These are phyloP conservation scores for Tetracladium setigerum DNA, from an alignment of 495 filamentous ascomycete species.

Conservation along the genomic window DNA sequence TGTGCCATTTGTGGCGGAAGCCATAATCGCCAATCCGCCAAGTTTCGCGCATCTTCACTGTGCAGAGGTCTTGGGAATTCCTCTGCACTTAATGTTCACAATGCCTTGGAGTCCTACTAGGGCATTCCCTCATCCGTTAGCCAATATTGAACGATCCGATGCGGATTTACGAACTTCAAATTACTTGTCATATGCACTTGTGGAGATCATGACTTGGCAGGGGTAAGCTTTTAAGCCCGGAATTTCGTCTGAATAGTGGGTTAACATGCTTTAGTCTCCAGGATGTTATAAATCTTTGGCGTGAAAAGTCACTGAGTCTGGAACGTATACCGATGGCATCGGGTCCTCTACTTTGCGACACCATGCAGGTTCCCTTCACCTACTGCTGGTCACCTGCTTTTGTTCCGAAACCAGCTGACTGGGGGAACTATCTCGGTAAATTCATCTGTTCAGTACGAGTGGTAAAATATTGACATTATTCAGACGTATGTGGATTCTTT, in stretches of 20 bases:
- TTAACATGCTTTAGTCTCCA: slow-evolving; percentile 46
- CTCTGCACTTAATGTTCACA: slow-evolving; percentile 62
- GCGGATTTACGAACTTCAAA: slow-evolving; percentile 54
- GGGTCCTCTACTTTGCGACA: slow-evolving; percentile 50
- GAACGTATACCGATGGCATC: slow-evolving; percentile 58
- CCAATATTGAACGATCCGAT: slow-evolving; percentile 54
- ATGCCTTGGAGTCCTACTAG: slow-evolving; percentile 61
- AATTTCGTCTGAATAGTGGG: slow-evolving; percentile 29
- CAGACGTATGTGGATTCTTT: slow-evolving; percentile 56
- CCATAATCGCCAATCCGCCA: slow-evolving; percentile 63
- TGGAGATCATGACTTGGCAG: slow-evolving; percentile 61
- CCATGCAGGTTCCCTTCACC: slow-evolving; percentile 51
- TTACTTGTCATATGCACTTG: slow-evolving; percentile 62
- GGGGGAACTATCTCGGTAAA: slow-evolving; percentile 53
- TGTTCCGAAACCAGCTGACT: slow-evolving; percentile 57
- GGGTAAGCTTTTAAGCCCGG: slow-evolving; percentile 29
- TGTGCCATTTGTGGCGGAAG: slow-evolving; percentile 55
- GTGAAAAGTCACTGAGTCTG: slow-evolving; percentile 41
- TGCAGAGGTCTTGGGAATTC: slow-evolving; percentile 54
- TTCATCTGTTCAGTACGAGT: slow-evolving; percentile 41
- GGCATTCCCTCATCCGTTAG: slow-evolving; percentile 63
- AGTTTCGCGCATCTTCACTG: slow-evolving; percentile 60
- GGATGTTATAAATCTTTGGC: slow-evolving; percentile 54
- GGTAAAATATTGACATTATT: slow-evolving; percentile 10
- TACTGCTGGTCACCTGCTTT: slow-evolving; percentile 59